phyloP scores from a whole-genome alignment of 257 asterid species.

The Solanum tarijense region DNA sequence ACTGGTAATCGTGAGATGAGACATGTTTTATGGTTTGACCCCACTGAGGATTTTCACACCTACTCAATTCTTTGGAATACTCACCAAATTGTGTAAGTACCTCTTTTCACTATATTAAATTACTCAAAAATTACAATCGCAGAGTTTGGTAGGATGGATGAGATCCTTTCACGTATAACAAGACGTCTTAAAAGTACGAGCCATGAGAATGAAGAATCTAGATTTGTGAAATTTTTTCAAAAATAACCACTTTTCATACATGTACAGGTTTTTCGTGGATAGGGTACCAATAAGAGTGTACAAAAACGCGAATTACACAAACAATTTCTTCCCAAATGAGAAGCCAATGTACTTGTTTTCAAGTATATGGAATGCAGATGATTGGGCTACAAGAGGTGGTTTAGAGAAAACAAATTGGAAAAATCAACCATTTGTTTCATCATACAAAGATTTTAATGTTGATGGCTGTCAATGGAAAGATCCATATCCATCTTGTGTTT shows the following conservation, averaged over 20 bases:
- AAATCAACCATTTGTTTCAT: constrained; percentile 80
- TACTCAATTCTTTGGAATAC: constrained; percentile 81
- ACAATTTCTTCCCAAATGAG: constrained; percentile 76
- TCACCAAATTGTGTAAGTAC: constrained; percentile 64
- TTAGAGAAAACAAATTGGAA: constrained; percentile 91
- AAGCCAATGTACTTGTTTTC: constrained; percentile 92
- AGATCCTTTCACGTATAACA: not conserved
- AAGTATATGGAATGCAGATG: constrained; percentile 97
- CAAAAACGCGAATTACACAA: constrained; percentile 85
- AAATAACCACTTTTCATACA: not conserved
- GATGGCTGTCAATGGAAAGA: constrained; percentile 92
- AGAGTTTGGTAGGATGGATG: not conserved
- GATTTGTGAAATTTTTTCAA: not conserved
- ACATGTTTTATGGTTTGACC: constrained; percentile 86
- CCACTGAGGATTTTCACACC: constrained; percentile 66
- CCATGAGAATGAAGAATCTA: not conserved
- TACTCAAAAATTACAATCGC: not conserved
- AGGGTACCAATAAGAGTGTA: constrained; percentile 60
- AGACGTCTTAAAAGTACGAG: not conserved
- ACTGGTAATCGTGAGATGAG: constrained; percentile 91
- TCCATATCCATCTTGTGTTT: constrained; percentile 75
- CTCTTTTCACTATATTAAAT: not conserved
- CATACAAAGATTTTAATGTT: constrained; percentile 60
- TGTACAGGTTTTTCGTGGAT: constrained; percentile 70
- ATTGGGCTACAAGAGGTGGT: constrained; percentile 98